Evolutionary conservation across 2,329 filamentous ascomycete genomes (phyloP).

Genomic region (Fusarium fracticaudum): DNA sequence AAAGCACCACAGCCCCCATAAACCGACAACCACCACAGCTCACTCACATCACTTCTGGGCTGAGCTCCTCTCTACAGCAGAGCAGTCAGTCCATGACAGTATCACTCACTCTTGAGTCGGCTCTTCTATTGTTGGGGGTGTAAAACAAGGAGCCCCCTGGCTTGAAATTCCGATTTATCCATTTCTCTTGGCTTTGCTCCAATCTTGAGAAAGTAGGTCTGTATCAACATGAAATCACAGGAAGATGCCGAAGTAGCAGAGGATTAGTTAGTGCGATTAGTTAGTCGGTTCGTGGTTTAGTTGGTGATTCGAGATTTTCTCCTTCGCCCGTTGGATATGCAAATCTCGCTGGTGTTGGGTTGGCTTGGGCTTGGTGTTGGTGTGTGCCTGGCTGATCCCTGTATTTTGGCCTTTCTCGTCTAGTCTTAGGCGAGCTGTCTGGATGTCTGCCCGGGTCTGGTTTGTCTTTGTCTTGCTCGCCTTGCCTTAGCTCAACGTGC

Average conservation of each 20-base stretch:
- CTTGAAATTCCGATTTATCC: background rate
- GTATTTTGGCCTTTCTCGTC: slow-evolving; percentile 1
- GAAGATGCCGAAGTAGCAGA: slow-evolving; percentile 12
- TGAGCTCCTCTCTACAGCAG: background rate
- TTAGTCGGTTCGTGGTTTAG: background rate
- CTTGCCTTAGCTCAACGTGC: slow-evolving; percentile 16
- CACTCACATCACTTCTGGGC: slow-evolving; percentile 1
- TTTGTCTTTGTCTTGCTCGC: slow-evolving; percentile 15
- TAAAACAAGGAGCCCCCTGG: background rate
- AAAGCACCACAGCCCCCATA: slow-evolving; percentile 24
- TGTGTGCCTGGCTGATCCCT: slow-evolving; percentile 25
- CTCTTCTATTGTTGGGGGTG: slow-evolving; percentile 18
- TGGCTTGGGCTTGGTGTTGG: background rate
- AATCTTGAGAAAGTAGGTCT: background rate
- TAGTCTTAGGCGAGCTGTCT: slow-evolving; percentile 5
- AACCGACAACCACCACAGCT: background rate
- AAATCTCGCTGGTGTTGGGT: slow-evolving; percentile 6
- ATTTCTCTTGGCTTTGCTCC: slow-evolving; percentile 3
- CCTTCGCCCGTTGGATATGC: background rate
- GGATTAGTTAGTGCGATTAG: background rate
- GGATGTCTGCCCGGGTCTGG: slow-evolving; percentile 5
- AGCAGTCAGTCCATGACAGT: background rate
- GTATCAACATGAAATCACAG: slow-evolving; percentile 18
- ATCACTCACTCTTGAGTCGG: background rate
- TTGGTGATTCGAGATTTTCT: slow-evolving; percentile 12